phyloP scores from a whole-genome alignment of 2,329 filamentous ascomycete species.

The Pseudodiploospora longispora region DNA sequence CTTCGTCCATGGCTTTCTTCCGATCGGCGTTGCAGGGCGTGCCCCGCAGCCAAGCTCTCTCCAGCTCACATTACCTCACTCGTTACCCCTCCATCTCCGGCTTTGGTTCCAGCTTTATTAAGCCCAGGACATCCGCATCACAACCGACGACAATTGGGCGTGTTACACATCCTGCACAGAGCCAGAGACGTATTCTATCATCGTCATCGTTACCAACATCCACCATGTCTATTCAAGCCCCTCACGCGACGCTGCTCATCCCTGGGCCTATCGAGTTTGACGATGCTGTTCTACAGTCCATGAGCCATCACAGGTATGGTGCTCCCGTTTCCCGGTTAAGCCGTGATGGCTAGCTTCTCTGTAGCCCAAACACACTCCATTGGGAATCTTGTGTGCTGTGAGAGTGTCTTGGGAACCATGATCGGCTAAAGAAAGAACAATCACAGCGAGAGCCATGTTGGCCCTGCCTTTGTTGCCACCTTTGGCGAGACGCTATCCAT shows the following conservation, averaged over 20 bases:
- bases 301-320: constrained; percentile 82
- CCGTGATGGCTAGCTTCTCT: background rate
- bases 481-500: constrained; percentile 87
- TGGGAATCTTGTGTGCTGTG: background rate
- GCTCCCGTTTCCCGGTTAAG: background rate
- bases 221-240: constrained; percentile 54
- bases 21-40: constrained; percentile 20
- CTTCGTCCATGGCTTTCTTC: constrained; percentile 10
- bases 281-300: constrained; percentile 88
- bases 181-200: constrained; percentile 13
- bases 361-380: background rate
- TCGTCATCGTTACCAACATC: constrained; percentile 1
- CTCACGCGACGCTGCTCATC: constrained; percentile 74
- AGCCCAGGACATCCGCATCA: background rate
- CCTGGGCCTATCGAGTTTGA: constrained; percentile 97
- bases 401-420: background rate
- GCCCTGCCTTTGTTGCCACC: constrained; percentile 75
- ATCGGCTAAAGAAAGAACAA: constrained; percentile 6
- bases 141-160: constrained; percentile 15
- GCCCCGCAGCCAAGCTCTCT: constrained; percentile 19
- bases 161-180: constrained; percentile 11
- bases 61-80: constrained; percentile 6
- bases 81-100: constrained; percentile 20
- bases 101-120: constrained; percentile 20
- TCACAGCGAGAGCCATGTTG: constrained; percentile 84